These are phyloP conservation scores for Hibiscus tridactylites DNA, from an alignment of 345 rosid species.

Conservation along the genomic window DNA sequence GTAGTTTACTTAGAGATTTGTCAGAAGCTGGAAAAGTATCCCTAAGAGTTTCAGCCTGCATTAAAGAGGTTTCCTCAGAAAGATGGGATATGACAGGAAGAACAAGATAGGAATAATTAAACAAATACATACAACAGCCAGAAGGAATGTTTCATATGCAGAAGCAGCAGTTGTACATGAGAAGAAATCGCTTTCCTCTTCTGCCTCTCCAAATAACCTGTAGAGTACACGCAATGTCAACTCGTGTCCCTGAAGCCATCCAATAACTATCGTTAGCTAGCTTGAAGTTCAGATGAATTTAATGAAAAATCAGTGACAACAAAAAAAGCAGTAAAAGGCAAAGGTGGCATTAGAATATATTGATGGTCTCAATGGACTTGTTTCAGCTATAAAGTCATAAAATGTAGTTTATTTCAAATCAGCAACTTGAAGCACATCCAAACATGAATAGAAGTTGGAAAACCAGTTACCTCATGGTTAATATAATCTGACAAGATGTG, in stretches of 20 bases:
- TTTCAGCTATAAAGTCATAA: conserved; percentile 3
- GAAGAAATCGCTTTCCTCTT: conserved; percentile 90
- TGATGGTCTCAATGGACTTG: neutral
- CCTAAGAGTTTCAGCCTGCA: conserved; percentile 87
- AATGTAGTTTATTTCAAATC: neutral
- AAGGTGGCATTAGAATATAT: neutral
- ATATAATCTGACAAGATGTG: conserved; percentile 77
- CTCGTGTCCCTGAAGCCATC: conserved; percentile 95
- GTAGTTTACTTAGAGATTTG: conserved; percentile 87
- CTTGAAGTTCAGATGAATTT: conserved; percentile 1
- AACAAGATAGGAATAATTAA: conserved; percentile 9
- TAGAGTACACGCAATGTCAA: conserved; percentile 91
- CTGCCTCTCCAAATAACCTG: conserved; percentile 87
- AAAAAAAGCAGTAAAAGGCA: neutral
- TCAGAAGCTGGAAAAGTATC: conserved; percentile 98
- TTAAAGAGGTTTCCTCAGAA: conserved; percentile 12
- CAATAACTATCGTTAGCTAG: conserved; percentile 32
- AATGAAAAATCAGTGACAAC: neutral
- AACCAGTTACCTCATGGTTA: conserved; percentile 56
- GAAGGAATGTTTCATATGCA: conserved; percentile 72
- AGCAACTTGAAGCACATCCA: neutral
- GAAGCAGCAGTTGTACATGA: conserved; percentile 87
- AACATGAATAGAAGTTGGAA: conserved; percentile 4
- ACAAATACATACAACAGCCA: conserved; percentile 59
- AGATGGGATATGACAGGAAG: conserved; percentile 4